Conservation (phyloP, 1,139 yeast species). For the Geotrichum australiense region DNA sequence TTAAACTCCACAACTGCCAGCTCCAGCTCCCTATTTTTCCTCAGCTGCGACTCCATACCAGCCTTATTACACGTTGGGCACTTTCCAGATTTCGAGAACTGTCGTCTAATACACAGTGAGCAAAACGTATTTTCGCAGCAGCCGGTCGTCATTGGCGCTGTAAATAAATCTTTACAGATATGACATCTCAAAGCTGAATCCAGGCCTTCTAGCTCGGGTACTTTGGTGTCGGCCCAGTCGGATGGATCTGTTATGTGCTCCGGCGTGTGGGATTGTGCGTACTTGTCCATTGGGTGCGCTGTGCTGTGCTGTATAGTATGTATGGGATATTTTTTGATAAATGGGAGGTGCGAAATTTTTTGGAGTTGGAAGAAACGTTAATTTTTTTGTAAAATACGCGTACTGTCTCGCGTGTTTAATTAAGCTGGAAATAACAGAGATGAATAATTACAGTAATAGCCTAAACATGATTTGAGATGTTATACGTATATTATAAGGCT, state of each 20-base stretch:
- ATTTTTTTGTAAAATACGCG: no score
- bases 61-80: slow-evolving; percentile 73
- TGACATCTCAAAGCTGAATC: slow-evolving; percentile 77
- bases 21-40: slow-evolving; percentile 65
- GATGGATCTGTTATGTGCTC: slow-evolving; percentile 45
- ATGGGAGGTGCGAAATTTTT: no score
- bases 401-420: no score
- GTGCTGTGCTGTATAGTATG: no score
- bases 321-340: no score
- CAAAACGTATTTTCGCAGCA: slow-evolving; percentile 80
- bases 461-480: no score
- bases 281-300: slow-evolving; percentile 6
- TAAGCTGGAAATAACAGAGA: no score
- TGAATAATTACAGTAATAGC: no score
- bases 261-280: neutral
- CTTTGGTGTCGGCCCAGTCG: slow-evolving; percentile 52
- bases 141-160: slow-evolving; percentile 76
- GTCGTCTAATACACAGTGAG: slow-evolving; percentile 77
- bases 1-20: slow-evolving; percentile 58
- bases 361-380: no score
- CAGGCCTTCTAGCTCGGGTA: slow-evolving; percentile 53
- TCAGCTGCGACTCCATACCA: slow-evolving; percentile 61
- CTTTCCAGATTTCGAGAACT: slow-evolving; percentile 48
- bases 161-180: slow-evolving; percentile 81
- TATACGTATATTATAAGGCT: no score